phyloP scores from a whole-genome alignment of 441 rosid species.

The Erodium moschatum region DNA sequence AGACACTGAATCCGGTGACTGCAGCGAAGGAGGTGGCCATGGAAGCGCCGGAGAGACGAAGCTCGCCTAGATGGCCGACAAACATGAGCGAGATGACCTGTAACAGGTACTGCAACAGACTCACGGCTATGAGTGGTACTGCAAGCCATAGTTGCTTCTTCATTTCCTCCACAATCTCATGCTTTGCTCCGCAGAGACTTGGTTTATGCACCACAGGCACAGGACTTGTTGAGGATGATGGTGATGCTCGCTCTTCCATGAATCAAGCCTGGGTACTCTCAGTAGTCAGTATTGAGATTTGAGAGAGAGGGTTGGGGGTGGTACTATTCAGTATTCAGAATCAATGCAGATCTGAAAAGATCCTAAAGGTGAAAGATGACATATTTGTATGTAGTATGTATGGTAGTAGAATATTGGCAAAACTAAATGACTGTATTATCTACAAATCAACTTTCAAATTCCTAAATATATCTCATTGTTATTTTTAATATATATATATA shows the following conservation, averaged over 20 bases:
- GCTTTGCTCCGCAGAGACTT: constrained; percentile 5
- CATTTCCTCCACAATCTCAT: constrained; percentile 32
- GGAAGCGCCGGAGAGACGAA: constrained; percentile 56
- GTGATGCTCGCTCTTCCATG: background rate
- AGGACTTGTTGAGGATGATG: background rate
- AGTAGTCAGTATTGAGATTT: too few relatives aligned
- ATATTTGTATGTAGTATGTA: too few relatives aligned
- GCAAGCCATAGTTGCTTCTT: constrained; percentile 50
- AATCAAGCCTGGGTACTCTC: background rate
- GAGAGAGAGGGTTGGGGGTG: too few relatives aligned
- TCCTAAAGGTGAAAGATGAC: too few relatives aligned
- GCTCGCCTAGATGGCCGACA: constrained; percentile 61
- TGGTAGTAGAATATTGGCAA: too few relatives aligned
- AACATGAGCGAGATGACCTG: constrained; percentile 64
- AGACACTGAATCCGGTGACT: constrained; percentile 55
- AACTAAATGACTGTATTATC: too few relatives aligned
- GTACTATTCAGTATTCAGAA: too few relatives aligned
- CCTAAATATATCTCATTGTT: too few relatives aligned
- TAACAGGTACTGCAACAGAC: constrained; percentile 47
- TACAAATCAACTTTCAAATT: too few relatives aligned
- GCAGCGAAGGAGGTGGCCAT: constrained; percentile 61
- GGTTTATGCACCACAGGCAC: background rate
- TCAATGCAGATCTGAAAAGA: too few relatives aligned
- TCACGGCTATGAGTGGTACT: constrained; percentile 46
- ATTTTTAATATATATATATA: too few relatives aligned